Evolutionary conservation across 371 early-diverging fungal genomes (phyloP).

Genomic region (Mortierella sp.): DNA sequence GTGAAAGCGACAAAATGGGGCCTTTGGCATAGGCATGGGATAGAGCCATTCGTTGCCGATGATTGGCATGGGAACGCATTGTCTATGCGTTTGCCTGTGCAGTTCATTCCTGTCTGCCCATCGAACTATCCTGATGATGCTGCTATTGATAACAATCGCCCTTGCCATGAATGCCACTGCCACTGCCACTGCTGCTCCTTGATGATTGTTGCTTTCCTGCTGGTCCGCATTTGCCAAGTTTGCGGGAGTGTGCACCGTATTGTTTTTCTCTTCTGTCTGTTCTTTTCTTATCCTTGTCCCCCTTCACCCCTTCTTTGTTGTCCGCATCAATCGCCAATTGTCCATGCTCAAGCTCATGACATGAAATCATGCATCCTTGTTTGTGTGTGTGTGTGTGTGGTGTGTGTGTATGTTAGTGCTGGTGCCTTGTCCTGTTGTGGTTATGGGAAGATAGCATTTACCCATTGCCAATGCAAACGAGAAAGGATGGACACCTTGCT

Average conservation of each 20-base stretch:
- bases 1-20: background rate
- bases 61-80: background rate
- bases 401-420: background rate
- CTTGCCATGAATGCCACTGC: background rate
- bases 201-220: background rate
- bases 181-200: background rate
- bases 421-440: background rate
- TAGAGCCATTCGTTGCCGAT: background rate
- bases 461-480: background rate
- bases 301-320: conserved; percentile 6
- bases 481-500: background rate
- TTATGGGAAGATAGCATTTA: background rate
- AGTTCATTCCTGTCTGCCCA: background rate
- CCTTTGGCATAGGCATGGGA: background rate
- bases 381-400: background rate
- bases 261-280: too few relatives aligned
- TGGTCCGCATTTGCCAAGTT: background rate
- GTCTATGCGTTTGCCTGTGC: background rate
- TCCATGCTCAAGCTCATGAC: conserved; percentile 9
- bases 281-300: conserved; percentile 1
- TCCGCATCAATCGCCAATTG: background rate
- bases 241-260: background rate
- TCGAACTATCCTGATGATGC: background rate
- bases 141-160: background rate
- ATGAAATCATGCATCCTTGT: conserved; percentile 14